Base-by-base conservation (phyloP, 83 land plant genomes). In the Thuja plicata region DNA sequence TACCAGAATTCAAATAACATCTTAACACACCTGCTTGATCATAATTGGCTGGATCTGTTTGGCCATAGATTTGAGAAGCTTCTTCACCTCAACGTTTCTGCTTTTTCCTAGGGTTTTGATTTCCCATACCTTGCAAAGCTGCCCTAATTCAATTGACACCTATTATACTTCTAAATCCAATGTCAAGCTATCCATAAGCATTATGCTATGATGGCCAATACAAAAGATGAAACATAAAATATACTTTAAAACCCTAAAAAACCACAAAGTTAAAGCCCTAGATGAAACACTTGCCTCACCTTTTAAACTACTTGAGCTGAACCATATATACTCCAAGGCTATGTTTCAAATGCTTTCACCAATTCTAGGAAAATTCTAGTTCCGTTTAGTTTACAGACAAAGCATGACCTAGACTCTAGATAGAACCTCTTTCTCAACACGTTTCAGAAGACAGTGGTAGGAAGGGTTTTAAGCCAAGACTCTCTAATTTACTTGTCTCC, bases 41-140 rank as follows among this genome's bases (percentile, higher is more conserved):
- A 96, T 96, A 88, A 98, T 96, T 40, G 99, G 99, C 78, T 98
- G 98, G 50, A 98, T 97, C 88, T 98, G 99, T 91, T 95, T 96
- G n/a, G 99, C 98, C 19, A 97, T 89, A 81, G 86, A 87, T 62
- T 95, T 92, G 43, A 98, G 93, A 52, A 98, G 90, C 62, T 88
- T 89, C 84, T 87, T 91, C 35, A 96, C 99, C 84, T 97, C 99
- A 7, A 91, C 97, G 76, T 95, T 96, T 38, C 91, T 88, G 48
- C 94, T 93, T 88, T 92, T 93, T 78, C 95, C 96, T 73, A 98
- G 92, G 45, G 98, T 88, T 88, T 93, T 97, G 78, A 96, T 91
- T 93, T 98, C 99, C 98, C 98, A 97, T 37, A 98, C 97, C 89
- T 97, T 97, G 93, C 91, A 88, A 17, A 96, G 91, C 87, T 97